These are phyloP conservation scores for Xerocomus spinulosus DNA, from an alignment of 768 basidiomycete species.

Conservation along the genomic window DNA sequence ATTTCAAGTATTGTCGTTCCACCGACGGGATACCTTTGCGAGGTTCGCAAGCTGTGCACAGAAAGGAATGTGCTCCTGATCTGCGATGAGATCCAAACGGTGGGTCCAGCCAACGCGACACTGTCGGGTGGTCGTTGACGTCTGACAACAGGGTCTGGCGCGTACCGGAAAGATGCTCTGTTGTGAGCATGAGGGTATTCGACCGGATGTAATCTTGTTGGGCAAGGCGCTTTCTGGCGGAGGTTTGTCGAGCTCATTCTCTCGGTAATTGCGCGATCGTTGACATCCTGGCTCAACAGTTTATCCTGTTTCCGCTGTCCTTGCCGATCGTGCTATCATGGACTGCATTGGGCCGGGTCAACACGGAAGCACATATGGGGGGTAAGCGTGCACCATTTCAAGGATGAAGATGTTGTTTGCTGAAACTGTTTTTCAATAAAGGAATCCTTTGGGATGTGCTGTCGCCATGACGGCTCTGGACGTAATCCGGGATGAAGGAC, in stretches of 20 bases:
- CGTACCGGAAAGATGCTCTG: slow-evolving; percentile 94
- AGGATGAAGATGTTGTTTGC: background rate
- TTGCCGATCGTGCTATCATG: slow-evolving; percentile 91
- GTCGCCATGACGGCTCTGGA: slow-evolving; percentile 88
- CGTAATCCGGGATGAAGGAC: slow-evolving; percentile 85
- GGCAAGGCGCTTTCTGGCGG: slow-evolving; percentile 98
- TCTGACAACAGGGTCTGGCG: slow-evolving; percentile 62
- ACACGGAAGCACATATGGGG: slow-evolving; percentile 95
- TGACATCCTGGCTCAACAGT: slow-evolving; percentile 41
- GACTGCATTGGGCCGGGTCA: slow-evolving; percentile 91
- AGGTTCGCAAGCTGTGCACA: slow-evolving; percentile 80
- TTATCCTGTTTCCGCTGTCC: slow-evolving; percentile 94
- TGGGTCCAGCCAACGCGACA: slow-evolving; percentile 28
- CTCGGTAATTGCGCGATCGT: background rate
- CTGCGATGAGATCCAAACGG: slow-evolving; percentile 98
- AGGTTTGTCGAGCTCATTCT: slow-evolving; percentile 42
- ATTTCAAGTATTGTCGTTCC: slow-evolving; percentile 81
- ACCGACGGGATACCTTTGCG: slow-evolving; percentile 75
- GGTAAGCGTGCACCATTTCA: slow-evolving; percentile 43
- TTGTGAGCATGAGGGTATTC: slow-evolving; percentile 79
- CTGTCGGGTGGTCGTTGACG: background rate
- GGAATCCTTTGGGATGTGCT: slow-evolving; percentile 95
- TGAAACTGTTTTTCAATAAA: slow-evolving; percentile 25
- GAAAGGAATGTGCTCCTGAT: slow-evolving; percentile 93
- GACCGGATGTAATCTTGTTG: slow-evolving; percentile 88